These are phyloP conservation scores for Arthroderma sp. DNA, from an alignment of 2,329 filamentous ascomycete species.

Conservation along the genomic window DNA sequence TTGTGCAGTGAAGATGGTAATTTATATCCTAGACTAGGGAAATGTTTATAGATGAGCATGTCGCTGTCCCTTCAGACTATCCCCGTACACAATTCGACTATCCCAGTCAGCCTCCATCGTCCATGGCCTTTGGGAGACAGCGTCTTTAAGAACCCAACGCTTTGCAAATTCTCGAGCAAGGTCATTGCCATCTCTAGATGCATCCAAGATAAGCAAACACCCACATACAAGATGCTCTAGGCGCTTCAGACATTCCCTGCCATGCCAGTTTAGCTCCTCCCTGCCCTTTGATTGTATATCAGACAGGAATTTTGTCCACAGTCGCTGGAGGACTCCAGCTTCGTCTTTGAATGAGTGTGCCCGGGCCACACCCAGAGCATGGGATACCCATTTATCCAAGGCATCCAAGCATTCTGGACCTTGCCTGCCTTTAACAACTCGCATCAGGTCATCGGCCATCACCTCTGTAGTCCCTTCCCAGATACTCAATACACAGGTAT, in stretches of 20 bases:
- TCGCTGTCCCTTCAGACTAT: not conserved
- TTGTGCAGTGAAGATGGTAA: not conserved
- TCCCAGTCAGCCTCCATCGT: slow-evolving; percentile 14
- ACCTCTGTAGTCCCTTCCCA: slow-evolving; percentile 64
- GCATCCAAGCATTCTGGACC: slow-evolving; percentile 13
- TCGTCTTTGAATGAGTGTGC: slow-evolving; percentile 34
- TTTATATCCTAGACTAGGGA: not conserved
- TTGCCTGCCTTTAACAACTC: slow-evolving; percentile 28
- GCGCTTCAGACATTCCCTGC: slow-evolving; percentile 22
- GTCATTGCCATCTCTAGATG: slow-evolving; percentile 23
- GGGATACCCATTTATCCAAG: slow-evolving; percentile 32
- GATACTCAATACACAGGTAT: slow-evolving; percentile 51
- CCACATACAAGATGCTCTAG: slow-evolving; percentile 25
- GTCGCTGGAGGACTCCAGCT: slow-evolving; percentile 22
- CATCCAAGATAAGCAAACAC: slow-evolving; percentile 24
- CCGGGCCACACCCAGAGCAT: slow-evolving; percentile 39
- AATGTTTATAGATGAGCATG: slow-evolving; percentile 5
- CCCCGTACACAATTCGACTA: slow-evolving; percentile 15
- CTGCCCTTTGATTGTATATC: slow-evolving; percentile 8
- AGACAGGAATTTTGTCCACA: slow-evolving; percentile 13
- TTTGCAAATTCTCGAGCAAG: slow-evolving; percentile 20
- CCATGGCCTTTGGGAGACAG: slow-evolving; percentile 7
- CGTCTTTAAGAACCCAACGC: slow-evolving; percentile 11
- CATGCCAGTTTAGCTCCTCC: slow-evolving; percentile 24
- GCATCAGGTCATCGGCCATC: slow-evolving; percentile 42